Base-by-base conservation (phyloP, 1,139 yeast genomes). In the Sugiyamaella xylanicola region DNA sequence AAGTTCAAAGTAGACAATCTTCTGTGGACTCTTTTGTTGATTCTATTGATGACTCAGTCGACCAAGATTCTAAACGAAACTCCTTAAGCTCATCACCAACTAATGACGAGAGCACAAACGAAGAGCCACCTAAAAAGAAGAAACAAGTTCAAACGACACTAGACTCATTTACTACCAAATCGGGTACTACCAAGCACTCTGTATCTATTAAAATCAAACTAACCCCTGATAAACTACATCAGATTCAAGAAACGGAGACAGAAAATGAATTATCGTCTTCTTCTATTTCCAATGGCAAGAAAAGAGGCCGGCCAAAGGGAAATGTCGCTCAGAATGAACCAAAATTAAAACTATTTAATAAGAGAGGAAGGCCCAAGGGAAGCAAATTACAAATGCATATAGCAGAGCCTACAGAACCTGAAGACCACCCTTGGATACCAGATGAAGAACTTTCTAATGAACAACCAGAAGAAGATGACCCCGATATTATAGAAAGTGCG, bases 401-500 rank as follows among this genome's bases (percentile, higher is more conserved):
- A 2, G 17, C 48, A 4, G 52, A 50, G 35, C 57, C 57, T 4
- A 46, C 51, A 25, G 59, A 56, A 40, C 69, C 69, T 11, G 72
- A 68, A 54, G 73, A 69, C 49, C 64, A 66, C 29, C 68, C 67
- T 9, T 66, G 70, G 67, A 49, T 40, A 9, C 56, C 57, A 3
- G 65, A 62, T 27, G 55, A 54, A 4, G 63, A 67, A 27, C 52
- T 57, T 11, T 59, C 60, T 11, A 60, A 54, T 35, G 56, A 55
- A 19, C 68, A 64, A 58, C 70, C 70, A 15, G 61, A 53, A 35
- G 16, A 17, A 2, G 44, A 15, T 13, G 58, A 52, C 32, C 59
- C 59, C 8, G 59, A 58, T 9, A 42, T 55, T 2, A 57, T 65
- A 11, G 63, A 59, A 47, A 56, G 65, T 56, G 53, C 60, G 37